These are phyloP conservation scores for Sequoiadendron giganteum DNA, from an alignment of 75 land plant species.

Conservation along the genomic window DNA sequence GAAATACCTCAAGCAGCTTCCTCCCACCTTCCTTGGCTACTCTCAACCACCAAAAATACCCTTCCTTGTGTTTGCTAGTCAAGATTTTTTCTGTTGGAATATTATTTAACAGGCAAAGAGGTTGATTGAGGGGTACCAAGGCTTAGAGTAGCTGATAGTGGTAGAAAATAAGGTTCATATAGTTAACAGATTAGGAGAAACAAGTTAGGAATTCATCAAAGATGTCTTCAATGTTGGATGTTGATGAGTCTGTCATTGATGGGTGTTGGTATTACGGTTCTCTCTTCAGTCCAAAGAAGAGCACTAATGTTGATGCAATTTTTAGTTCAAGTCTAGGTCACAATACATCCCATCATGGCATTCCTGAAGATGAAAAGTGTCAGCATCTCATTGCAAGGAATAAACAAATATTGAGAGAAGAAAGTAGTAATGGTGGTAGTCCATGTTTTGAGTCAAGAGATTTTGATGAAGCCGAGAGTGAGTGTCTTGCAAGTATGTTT, in stretches of 20 bases:
- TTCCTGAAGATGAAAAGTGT: background rate
- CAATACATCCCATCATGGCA: background rate
- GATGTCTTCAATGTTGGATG: background rate
- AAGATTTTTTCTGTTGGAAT: background rate
- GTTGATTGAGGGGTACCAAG: background rate
- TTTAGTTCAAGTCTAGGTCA: background rate
- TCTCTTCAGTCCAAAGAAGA: background rate
- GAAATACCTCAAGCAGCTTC: background rate
- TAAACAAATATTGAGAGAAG: background rate
- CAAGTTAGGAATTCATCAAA: background rate
- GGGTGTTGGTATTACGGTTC: background rate
- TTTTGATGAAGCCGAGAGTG: background rate
- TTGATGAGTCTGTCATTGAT: background rate
- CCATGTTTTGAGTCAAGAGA: background rate
- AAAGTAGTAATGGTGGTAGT: background rate
- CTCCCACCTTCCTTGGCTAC: background rate
- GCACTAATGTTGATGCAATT: background rate
- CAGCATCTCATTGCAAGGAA: background rate
- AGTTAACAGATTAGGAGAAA: background rate
- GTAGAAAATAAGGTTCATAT: too few species aligned
- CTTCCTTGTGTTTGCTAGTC: background rate
- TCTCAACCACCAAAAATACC: background rate
- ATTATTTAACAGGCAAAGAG: background rate
- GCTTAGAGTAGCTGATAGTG: background rate
- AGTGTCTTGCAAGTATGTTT: too few species aligned